These are phyloP conservation scores for Ophiostoma montium DNA, from an alignment of 2,329 filamentous ascomycete genomes.

Conservation along the genomic window DNA sequence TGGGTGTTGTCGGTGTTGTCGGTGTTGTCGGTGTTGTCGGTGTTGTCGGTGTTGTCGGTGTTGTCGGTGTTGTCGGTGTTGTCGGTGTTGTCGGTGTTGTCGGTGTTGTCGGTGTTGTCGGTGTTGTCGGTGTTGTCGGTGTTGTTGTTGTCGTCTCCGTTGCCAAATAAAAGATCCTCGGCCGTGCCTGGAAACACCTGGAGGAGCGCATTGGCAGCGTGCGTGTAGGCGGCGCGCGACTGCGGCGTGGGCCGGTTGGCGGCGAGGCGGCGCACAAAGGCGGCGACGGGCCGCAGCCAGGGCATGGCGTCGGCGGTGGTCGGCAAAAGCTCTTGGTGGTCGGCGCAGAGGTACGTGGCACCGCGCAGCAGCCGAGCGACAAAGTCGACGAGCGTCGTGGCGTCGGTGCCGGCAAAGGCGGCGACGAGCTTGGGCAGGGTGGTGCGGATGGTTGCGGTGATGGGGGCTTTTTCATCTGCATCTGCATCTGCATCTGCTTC, in stretches of 20 bases:
- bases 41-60: slow-evolving; percentile 32
- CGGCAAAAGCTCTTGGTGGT: slow-evolving; percentile 7
- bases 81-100: slow-evolving; percentile 33
- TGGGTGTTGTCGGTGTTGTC: slow-evolving; percentile 29
- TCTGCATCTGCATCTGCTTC: too few relatives aligned
- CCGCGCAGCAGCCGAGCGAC: slow-evolving; percentile 37
- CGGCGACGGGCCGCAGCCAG: slow-evolving; percentile 37
- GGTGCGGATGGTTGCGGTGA: slow-evolving; percentile 29
- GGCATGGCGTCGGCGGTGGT: slow-evolving; percentile 27
- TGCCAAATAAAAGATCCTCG: slow-evolving; percentile 37
- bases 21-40: slow-evolving; percentile 12
- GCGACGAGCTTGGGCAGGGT: slow-evolving; percentile 34
- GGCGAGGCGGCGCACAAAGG: slow-evolving; percentile 39
- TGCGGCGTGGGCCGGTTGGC: slow-evolving; percentile 38
- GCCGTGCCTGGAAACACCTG: slow-evolving; percentile 35
- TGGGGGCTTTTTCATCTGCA: too few relatives aligned
- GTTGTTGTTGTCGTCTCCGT: slow-evolving; percentile 17
- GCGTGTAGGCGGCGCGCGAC: slow-evolving; percentile 44
- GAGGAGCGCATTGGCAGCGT: slow-evolving; percentile 42
- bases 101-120: slow-evolving; percentile 6
- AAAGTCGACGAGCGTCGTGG: slow-evolving; percentile 43
- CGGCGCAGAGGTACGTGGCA: slow-evolving; percentile 7
- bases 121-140: slow-evolving; percentile 28
- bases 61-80: not conserved
- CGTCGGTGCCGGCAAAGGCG: slow-evolving; percentile 45